Conservation (phyloP, 176 grass and related monocot species). For the Avena eriantha region DNA sequence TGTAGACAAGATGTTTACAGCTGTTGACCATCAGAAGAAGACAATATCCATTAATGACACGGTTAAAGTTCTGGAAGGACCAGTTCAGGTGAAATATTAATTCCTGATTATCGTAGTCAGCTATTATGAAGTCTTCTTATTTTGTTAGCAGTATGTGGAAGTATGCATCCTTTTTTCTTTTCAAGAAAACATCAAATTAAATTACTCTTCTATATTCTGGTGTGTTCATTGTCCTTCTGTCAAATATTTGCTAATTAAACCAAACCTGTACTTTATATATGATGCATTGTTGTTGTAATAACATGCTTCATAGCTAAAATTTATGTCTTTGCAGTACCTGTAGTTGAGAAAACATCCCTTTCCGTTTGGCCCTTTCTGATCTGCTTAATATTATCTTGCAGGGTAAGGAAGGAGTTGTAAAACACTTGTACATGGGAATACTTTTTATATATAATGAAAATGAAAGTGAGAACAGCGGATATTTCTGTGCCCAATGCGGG, state of each 20-base stretch:
- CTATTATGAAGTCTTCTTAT: constrained; percentile 29
- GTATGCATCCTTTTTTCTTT: constrained; percentile 5
- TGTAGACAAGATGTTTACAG: constrained; percentile 97
- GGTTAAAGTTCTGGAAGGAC: constrained; percentile 75
- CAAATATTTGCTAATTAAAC: neutral
- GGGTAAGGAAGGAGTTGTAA: constrained; percentile 91
- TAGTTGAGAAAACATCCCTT: constrained; percentile 23
- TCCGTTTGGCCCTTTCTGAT: constrained; percentile 28
- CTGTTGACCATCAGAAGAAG: constrained; percentile 75
- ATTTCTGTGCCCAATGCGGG: constrained; percentile 78
- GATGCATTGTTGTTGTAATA: constrained; percentile 16
- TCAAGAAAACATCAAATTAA: constrained; percentile 23
- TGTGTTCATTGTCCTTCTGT: neutral
- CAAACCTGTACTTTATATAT: constrained; percentile 19
- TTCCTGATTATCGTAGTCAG: constrained; percentile 2
- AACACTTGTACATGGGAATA: constrained; percentile 88
- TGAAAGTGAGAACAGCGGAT: constrained; percentile 79
- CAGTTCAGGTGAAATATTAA: constrained; percentile 65
- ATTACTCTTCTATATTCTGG: neutral
- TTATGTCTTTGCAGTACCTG: neutral
- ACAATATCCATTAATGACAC: constrained; percentile 82
- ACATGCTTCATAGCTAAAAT: constrained; percentile 32
- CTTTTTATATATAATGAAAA: constrained; percentile 86
- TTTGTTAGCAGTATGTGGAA: constrained; percentile 24
- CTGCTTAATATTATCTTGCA: constrained; percentile 54